Evolutionary conservation across 2,329 filamentous ascomycete species (phyloP).

Genomic region (Nigrospora oryzae): DNA sequence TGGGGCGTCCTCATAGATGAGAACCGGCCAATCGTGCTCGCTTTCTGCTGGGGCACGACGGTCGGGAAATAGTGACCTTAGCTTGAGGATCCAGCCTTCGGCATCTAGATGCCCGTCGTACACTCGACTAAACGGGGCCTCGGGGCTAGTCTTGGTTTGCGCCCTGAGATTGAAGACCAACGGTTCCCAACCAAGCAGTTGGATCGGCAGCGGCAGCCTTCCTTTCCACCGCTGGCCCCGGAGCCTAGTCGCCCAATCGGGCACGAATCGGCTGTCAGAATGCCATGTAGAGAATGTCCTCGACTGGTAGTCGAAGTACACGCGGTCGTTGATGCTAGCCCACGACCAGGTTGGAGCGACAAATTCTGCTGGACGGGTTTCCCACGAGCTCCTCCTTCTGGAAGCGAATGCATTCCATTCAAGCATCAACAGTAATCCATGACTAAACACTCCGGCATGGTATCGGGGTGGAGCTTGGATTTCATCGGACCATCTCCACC

Average conservation of each 20-base stretch:
- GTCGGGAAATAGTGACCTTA: not conserved
- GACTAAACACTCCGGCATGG: not conserved
- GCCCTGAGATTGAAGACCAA: not conserved
- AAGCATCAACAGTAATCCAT: not conserved
- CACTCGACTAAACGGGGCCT: not conserved
- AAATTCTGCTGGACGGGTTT: not conserved
- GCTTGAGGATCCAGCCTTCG: not conserved
- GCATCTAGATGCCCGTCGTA: not conserved
- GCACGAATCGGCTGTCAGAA: not conserved
- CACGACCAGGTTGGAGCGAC: constrained; percentile 2
- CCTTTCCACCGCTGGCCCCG: too few species aligned
- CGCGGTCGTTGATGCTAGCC: constrained; percentile 1
- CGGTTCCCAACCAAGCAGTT: not conserved
- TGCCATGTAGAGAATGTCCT: not conserved
- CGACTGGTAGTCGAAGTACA: not conserved
- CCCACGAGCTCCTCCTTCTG: not conserved
- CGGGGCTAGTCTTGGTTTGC: not conserved
- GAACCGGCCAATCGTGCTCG: not conserved
- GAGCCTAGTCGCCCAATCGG: not conserved
- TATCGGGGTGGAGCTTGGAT: not conserved
- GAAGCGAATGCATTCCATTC: not conserved
- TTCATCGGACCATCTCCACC: not conserved
- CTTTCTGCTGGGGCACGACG: too few species aligned
- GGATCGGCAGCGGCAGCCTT: not conserved
- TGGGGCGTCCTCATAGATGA: not conserved